These are phyloP conservation scores for Knoxdaviesia proteae DNA, from an alignment of 2,329 filamentous ascomycete genomes.

Conservation along the genomic window DNA sequence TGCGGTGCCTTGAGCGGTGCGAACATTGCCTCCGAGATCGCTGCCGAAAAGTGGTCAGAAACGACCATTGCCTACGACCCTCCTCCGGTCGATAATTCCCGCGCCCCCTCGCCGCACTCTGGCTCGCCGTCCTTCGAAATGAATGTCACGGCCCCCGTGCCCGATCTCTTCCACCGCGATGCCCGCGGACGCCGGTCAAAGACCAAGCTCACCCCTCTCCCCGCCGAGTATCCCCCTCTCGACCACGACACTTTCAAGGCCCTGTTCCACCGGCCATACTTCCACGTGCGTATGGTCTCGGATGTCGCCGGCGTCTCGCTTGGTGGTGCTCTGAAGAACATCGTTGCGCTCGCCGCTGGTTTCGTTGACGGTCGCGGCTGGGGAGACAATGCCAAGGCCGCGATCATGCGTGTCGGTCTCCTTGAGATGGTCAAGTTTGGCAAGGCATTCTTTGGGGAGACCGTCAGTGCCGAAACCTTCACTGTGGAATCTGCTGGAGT, in stretches of 20 bases:
- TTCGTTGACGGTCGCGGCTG: conserved; percentile 91
- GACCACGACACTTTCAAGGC: conserved; percentile 66
- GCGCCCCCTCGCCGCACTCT: conserved; percentile 41
- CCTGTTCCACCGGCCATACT: conserved; percentile 91
- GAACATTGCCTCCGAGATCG: conserved; percentile 91
- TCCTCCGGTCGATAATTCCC: conserved; percentile 61
- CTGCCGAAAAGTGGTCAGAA: conserved; percentile 88
- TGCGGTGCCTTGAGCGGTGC: conserved; percentile 88
- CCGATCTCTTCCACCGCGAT: conserved; percentile 44
- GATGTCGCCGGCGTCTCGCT: conserved; percentile 96
- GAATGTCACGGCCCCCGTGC: conserved; percentile 18
- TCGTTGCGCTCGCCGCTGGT: conserved; percentile 81
- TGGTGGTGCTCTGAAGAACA: conserved; percentile 87
- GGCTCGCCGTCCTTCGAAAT: conserved; percentile 17
- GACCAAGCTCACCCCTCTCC: conserved; percentile 53
- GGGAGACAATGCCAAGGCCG: conserved; percentile 98
- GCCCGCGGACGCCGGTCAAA: conserved; percentile 45
- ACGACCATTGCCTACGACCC: conserved; percentile 95
- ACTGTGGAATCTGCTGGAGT: conserved; percentile 94
- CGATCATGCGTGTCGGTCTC: conserved; percentile 87
- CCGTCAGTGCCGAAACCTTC: conserved; percentile 65
- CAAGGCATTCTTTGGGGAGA: conserved; percentile 75
- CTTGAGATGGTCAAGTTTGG: conserved; percentile 95
- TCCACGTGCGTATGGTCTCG: conserved; percentile 82
- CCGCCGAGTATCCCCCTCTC: conserved; percentile 64